Evolutionary conservation across 73 alveolate species (phyloP).

Genomic region (Paramecium octaurelia): DNA sequence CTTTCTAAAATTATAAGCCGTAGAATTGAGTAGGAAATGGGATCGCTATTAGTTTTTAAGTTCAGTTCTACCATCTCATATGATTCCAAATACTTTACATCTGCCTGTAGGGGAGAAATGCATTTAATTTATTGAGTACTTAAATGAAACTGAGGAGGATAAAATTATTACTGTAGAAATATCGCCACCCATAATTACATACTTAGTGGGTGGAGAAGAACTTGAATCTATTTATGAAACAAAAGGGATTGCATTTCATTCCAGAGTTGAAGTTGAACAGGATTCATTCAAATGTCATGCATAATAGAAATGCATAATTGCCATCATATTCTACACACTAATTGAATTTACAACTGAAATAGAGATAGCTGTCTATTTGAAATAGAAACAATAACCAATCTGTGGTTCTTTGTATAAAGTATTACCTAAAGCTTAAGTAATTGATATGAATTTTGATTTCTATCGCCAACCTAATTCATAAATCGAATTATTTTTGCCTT

Average conservation of each 20-base stretch:
- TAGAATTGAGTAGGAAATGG: not conserved
- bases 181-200: not conserved
- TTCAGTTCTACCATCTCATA: slow-evolving; percentile 1
- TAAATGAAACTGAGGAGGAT: not conserved
- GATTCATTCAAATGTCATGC: not conserved
- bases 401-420: not conserved
- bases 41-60: not conserved
- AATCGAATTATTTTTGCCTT: not conserved
- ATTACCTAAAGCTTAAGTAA: not conserved
- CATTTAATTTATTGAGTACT: not conserved
- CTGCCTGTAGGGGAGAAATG: not conserved
- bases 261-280: not conserved
- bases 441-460: slow-evolving; percentile 15
- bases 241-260: not conserved
- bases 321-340: not conserved
- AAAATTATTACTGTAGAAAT: not conserved
- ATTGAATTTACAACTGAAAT: not conserved
- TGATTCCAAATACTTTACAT: not conserved
- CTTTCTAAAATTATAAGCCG: not conserved
- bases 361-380: not conserved
- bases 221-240: not conserved
- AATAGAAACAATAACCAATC: not conserved
- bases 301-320: not conserved
- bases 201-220: not conserved
- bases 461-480: not conserved